phyloP scores from a whole-genome alignment of 1,284 basidiomycete genomes.

The Ganoderma sinense region DNA sequence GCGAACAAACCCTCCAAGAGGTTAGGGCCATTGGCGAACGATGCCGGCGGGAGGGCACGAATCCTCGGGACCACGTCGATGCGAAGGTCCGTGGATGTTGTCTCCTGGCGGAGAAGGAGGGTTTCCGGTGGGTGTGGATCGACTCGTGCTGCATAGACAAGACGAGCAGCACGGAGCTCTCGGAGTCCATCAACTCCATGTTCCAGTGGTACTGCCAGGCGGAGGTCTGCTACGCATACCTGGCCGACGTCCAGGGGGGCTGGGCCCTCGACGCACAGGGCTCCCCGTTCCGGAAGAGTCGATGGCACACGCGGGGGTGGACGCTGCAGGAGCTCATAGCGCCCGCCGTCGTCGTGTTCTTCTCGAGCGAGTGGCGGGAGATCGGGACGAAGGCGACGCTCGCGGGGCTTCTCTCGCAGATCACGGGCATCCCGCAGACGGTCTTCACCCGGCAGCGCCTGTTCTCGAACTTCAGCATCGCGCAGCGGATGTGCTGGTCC shows the following conservation, averaged over 20 bases:
- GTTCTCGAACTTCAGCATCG: constrained; percentile 16
- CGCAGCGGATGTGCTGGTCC: constrained; percentile 24
- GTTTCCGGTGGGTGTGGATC: constrained; percentile 24
- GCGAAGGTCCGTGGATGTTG: constrained; percentile 11
- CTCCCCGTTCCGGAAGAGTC: constrained; percentile 12
- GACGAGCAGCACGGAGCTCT: constrained; percentile 24
- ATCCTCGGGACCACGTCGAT: constrained; percentile 1
- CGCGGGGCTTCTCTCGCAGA: constrained; percentile 7
- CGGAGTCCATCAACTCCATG: constrained; percentile 30
- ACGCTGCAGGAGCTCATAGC: constrained; percentile 26
- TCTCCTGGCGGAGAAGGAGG: constrained; percentile 7
- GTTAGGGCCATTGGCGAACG: not conserved
- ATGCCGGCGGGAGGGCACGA: not conserved
- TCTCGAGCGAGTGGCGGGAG: constrained; percentile 15
- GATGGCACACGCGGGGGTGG: constrained; percentile 24
- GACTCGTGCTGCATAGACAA: constrained; percentile 27
- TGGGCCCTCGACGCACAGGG: not conserved
- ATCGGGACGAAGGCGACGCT: constrained; percentile 20
- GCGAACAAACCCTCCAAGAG: constrained; percentile 12
- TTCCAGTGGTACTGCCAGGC: constrained; percentile 20
- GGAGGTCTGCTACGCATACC: constrained; percentile 23
- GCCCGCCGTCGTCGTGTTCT: constrained; percentile 16
- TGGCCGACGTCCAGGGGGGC: constrained; percentile 13
- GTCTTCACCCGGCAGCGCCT: constrained; percentile 10
- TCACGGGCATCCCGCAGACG: constrained; percentile 9